Base-by-base conservation (phyloP, 768 basidiomycete species). In the Agrocybe praecox region DNA sequence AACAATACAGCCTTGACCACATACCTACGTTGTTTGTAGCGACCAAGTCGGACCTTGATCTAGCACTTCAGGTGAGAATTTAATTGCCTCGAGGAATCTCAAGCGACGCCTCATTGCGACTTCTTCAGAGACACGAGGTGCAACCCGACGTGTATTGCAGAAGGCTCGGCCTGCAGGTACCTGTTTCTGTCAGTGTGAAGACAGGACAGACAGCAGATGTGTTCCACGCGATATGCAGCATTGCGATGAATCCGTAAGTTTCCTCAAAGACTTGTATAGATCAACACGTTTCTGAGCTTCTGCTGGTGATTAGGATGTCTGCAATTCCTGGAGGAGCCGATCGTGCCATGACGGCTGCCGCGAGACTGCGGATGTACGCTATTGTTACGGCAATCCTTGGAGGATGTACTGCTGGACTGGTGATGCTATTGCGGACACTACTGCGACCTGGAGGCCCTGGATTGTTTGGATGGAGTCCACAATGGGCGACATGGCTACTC, bases 91-190 rank as follows among this genome's bases (percentile, higher is more conserved):
- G 23, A 26, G 19, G 29, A n/a, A 29, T 46, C 26, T 21, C 36
- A 14, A 45, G 46, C 47, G 36, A 58, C 49, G 42, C 59, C 51
- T 43, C 55, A 56, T 52, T 18, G 23, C 50, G 26, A 23, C 24
- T 49, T 56, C 34, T 55, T 18, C 67, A 97, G 90, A 80, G 96
- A 69, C 96, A 98, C 70, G 96, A 99, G 77, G 96, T 98, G 19
- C 96, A 99, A 67, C 96, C 96, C 34, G 96, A 98, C 67, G 94
- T 96, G 12, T 99, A 99, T 68, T 96, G 94, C 69, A 80, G 95
- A 68, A 80, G 94, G 58, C 74, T 98, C 49, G 85, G 87, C 9
- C 78, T 99, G n/a, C 92, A 90, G 60, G 94, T 96, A 5, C 96
- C 96, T 23, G 94, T 98, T 45, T 88, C 96, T 2, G 94, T 98